Evolutionary conservation across 768 basidiomycete genomes (phyloP).

Genomic region (Hemileccinum rubropunctum): DNA sequence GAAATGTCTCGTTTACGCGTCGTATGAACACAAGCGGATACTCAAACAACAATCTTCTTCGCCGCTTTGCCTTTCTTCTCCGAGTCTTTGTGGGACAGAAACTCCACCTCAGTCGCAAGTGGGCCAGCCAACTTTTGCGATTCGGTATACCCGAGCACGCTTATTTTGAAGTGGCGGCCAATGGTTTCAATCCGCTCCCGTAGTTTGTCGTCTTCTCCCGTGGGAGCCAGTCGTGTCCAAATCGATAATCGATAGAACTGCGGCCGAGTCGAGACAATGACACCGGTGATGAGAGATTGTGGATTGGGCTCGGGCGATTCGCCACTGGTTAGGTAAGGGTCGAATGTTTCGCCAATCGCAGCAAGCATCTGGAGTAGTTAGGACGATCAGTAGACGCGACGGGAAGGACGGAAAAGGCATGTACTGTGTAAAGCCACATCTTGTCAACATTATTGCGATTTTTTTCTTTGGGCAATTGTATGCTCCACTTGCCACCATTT

Average conservation of each 20-base stretch:
- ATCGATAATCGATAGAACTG: constrained; percentile 96
- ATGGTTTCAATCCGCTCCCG: constrained; percentile 81
- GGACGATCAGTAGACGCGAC: constrained; percentile 1
- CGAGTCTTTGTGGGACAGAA: constrained; percentile 90
- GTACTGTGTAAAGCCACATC: constrained; percentile 98
- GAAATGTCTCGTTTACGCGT: constrained; percentile 15
- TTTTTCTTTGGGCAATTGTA: constrained; percentile 96
- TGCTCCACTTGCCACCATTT: constrained; percentile 97
- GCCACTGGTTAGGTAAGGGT: constrained; percentile 69
- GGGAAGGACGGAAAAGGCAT: constrained; percentile 10
- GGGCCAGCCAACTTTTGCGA: constrained; percentile 74
- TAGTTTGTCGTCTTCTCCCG: constrained; percentile 52
- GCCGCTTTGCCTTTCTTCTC: constrained; percentile 89
- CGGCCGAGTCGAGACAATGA: constrained; percentile 92
- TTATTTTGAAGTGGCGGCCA: constrained; percentile 88
- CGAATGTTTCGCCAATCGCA: constrained; percentile 98
- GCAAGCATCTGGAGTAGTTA: constrained; percentile 86
- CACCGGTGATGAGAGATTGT: constrained; percentile 79
- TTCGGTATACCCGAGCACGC: constrained; percentile 79
- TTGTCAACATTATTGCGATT: constrained; percentile 80
- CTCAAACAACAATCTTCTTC: constrained; percentile 74
- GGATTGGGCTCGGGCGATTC: constrained; percentile 39
- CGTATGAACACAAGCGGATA: constrained; percentile 13
- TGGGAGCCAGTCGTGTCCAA: constrained; percentile 90
- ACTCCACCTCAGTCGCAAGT: constrained; percentile 94